These are phyloP conservation scores for Magnolia changhungtana DNA, from an alignment of 164 flowering plant species.

Conservation along the genomic window DNA sequence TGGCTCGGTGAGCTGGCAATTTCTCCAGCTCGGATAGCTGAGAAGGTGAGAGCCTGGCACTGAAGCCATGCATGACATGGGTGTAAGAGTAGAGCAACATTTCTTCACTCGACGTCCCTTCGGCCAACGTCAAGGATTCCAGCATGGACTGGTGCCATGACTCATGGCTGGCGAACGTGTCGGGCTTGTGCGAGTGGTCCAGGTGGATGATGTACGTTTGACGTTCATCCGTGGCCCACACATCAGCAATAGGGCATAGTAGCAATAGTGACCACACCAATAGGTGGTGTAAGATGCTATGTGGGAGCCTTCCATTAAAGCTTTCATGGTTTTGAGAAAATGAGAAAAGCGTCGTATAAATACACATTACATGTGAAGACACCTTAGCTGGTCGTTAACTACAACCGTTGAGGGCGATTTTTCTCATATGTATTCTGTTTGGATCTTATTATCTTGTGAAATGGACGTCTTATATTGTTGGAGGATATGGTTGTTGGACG, in stretches of 20 bases:
- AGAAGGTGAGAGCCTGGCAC: constrained; percentile 20
- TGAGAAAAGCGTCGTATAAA: no score
- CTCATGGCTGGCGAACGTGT: constrained; percentile 15
- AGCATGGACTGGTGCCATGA: constrained; percentile 21
- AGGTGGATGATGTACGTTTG: constrained; percentile 25
- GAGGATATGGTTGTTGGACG: no score
- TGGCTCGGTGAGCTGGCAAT: constrained; percentile 18
- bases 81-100: constrained; percentile 21
- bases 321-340: background rate
- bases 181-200: constrained; percentile 20
- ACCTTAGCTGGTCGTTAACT: background rate
- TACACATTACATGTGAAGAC: no score
- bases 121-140: constrained; percentile 8
- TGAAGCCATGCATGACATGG: constrained; percentile 32
- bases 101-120: background rate
- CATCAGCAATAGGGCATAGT: background rate
- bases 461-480: no score
- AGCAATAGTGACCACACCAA: constrained; percentile 10
- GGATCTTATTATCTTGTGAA: background rate
- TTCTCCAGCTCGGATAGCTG: constrained; percentile 21
- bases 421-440: background rate
- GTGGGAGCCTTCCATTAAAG: background rate
- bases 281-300: background rate
- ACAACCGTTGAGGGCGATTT: background rate
- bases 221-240: background rate